Evolutionary conservation across 345 rosid genomes (phyloP).

Genomic region (Mangifera indica): DNA sequence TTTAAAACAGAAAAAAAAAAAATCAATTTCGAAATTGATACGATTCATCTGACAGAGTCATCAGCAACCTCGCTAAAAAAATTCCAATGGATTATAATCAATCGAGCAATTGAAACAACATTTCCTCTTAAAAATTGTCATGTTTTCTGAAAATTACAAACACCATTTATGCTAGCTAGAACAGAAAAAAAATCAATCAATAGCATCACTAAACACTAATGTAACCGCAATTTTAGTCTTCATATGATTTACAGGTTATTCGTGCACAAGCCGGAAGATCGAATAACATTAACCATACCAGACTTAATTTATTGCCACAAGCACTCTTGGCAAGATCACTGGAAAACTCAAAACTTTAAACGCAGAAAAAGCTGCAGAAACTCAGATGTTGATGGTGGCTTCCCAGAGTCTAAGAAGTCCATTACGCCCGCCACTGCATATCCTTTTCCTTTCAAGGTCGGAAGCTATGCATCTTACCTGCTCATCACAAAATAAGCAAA

Average conservation of each 20-base stretch:
- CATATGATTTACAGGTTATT: neutral
- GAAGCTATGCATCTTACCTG: conserved; percentile 96
- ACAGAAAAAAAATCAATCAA: neutral
- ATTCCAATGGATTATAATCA: too few relatives aligned
- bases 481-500: conserved; percentile 3
- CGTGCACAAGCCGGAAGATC: neutral
- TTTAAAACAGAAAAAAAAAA: too few relatives aligned
- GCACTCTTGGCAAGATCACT: neutral
- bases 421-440: conserved; percentile 96
- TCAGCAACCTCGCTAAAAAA: too few relatives aligned
- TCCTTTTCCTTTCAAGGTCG: conserved; percentile 98
- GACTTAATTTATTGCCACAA: neutral
- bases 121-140: neutral
- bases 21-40: too few relatives aligned
- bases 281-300: neutral
- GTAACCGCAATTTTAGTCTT: neutral
- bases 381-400: conserved; percentile 91
- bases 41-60: too few relatives aligned
- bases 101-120: neutral
- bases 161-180: neutral
- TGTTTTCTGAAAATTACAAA: neutral
- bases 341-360: neutral
- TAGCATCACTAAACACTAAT: neutral
- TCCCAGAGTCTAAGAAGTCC: conserved; percentile 97
- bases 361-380: neutral